Evolutionary conservation across 208 protist genomes (phyloP), one percentile per base, ranked within the genome.

Genomic region (Leishmania martiniquensis): DNA sequence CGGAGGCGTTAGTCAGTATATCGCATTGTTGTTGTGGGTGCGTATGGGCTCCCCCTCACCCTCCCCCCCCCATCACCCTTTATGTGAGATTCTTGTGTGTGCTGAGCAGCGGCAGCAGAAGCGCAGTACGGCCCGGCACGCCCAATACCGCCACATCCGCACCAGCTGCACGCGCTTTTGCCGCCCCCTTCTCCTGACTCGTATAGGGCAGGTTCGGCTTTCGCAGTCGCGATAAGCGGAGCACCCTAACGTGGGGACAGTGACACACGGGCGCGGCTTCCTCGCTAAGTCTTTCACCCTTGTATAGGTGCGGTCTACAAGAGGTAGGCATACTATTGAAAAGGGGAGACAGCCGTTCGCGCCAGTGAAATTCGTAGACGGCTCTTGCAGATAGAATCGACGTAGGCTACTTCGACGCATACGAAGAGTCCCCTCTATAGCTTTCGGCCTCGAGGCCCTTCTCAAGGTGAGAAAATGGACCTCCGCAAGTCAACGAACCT

Each of bases 401-500:
- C 60, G 32, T 34, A 42, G 34, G 2, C 7, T 17, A 66, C 60
- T 2, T 25, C 3, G 34, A 42, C 12, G 32, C 34, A 44, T 2
- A 66, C 1, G 17, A 10, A n/a, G 17, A 66, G 32, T 10, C 60
- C 7, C 20, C 1, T 44, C 32, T 69, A 68, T 29, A 32, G 9
- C 12, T 72, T 70, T 7, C n/a, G 34, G 37, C 10, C n/a, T n/a
- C n/a, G n/a, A n/a, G n/a, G n/a, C 68, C 44, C 54, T 32, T 84
- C 9, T 63, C 2, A 75, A 75, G 34, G 37, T 63, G 55, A 29
- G 39, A 45, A 2, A 37, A 85, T 75, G 80, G 63, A 77, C 12
- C 34, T 77, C 60, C 13, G 0, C 12, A 82, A 81, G 70, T 82
- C 78, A 0, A 70, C 75, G 0, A 75, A 51, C 72, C 15, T 52